A percentile compares a stretch with the other conserved stretches of the same genome.
These are phyloP conservation scores for Verticillium alfalfae DNA, from an alignment of 2,329 filamentous ascomycete species.

Conservation along the genomic window DNA sequence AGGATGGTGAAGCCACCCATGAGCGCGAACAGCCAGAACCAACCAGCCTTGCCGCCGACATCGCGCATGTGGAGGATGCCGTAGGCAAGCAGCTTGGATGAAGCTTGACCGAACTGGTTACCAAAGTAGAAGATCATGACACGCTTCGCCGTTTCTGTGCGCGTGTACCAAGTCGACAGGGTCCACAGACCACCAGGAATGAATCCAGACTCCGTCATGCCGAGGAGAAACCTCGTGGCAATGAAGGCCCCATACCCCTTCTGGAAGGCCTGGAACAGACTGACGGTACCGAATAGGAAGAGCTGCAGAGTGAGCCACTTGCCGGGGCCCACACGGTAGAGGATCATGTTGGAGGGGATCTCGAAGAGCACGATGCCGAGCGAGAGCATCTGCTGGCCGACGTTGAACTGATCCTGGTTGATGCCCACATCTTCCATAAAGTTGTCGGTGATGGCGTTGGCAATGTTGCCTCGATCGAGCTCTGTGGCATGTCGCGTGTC, in stretches of 20 bases:
- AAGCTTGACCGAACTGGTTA: constrained; percentile 43
- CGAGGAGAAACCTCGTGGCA: constrained; percentile 44
- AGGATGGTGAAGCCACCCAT: constrained; percentile 48
- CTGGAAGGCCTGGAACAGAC: constrained; percentile 49
- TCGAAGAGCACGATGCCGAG: constrained; percentile 40
- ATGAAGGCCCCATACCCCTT: constrained; percentile 40
- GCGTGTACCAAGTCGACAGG: constrained; percentile 50
- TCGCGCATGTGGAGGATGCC: constrained; percentile 45
- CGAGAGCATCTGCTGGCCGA: constrained; percentile 44
- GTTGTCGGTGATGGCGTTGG: constrained; percentile 28
- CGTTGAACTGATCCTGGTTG: constrained; percentile 44
- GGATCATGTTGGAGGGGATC: constrained; percentile 41
- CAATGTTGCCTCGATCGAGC: constrained; percentile 30
- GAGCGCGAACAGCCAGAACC: constrained; percentile 51
- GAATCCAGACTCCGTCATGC: constrained; percentile 48
- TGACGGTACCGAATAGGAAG: constrained; percentile 47
- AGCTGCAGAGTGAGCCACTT: constrained; percentile 49
- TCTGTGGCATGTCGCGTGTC: constrained; percentile 14
- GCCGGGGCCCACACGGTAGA: constrained; percentile 42
- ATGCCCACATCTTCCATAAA: constrained; percentile 44
- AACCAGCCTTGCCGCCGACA: constrained; percentile 40
- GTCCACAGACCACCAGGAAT: constrained; percentile 47
- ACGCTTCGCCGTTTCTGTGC: constrained; percentile 43
- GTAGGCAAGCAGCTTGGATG: constrained; percentile 33
- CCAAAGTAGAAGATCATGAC: constrained; percentile 52